Base-by-base conservation (phyloP, 169 alveolate species). In the Babesia ovis region DNA sequence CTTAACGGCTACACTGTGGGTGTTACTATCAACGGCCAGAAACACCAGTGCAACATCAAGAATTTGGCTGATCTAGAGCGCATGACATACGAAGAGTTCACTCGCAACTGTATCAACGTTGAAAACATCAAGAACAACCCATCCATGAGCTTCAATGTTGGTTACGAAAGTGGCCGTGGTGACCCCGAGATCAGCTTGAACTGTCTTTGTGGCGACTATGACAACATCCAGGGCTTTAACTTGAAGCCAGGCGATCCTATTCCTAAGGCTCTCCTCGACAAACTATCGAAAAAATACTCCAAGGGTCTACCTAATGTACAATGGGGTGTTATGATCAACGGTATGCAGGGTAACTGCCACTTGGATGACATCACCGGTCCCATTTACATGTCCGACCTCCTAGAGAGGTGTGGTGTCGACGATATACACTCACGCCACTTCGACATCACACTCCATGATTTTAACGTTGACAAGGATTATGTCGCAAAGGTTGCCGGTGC, bases 321-420 rank as follows among this genome's bases (percentile, higher is more conserved):
- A 22, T 79, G 87, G 87, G 77, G 83, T 2, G 71, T 61, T 27
- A 50, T 59, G 59, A 81, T 81, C 60, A 81, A 81, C 56, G 77
- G 71, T 5, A 50, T 81, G 37, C 84, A 48, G 61, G 89, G 85
- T 32, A 64, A 81, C 57, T 81, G 89, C 46, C 85, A 62, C 73
- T 18, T 81, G 34, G 60, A 59, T n/a, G 75, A 50, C 57, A 62
- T 81, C 41, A 0, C 56, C 31, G 56, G 43, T 23, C n/a, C 31
- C 31, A 9, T 72, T 11, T 35, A 32, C 66, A 16, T 72, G 58
- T 9, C 69, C 39, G 76, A 59, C 16, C 34, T 81, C 16, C 43
- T 81, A 5, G 68, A 53, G 41, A 25, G 22, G 34, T 81, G 89
- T 41, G 89, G 89, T 60, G 89, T 81, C 54, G 83, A 71, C 43